These are phyloP conservation scores for Yamadazyma sp. DNA, from an alignment of 1,139 yeast species.

Conservation along the genomic window DNA sequence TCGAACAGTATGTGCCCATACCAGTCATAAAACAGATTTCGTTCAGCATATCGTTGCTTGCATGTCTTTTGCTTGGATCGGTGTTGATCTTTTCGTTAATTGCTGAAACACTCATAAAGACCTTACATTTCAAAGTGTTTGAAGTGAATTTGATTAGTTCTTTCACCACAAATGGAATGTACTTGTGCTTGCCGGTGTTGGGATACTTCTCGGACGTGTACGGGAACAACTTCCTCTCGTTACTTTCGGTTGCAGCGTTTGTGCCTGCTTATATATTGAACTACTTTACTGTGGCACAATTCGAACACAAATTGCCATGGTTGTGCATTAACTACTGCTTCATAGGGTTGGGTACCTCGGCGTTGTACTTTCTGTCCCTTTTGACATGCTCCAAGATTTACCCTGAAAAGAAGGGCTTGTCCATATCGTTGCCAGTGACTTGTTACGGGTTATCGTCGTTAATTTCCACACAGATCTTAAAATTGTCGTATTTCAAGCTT, in stretches of 20 bases:
- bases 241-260: conserved; percentile 62
- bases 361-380: conserved; percentile 74
- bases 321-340: conserved; percentile 40
- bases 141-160: conserved; percentile 80
- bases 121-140: conserved; percentile 61
- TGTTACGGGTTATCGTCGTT: conserved; percentile 82
- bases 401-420: conserved; percentile 72
- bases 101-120: conserved; percentile 64
- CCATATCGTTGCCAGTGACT: conserved; percentile 86
- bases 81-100: conserved; percentile 78
- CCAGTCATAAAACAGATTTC: conserved; percentile 30
- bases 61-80: conserved; percentile 80
- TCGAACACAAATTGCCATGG: conserved; percentile 20
- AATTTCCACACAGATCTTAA: conserved; percentile 57
- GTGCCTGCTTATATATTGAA: conserved; percentile 70
- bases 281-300: conserved; percentile 16
- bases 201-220: conserved; percentile 84
- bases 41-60: conserved; percentile 39
- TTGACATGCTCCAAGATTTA: conserved; percentile 82
- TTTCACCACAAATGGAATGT: conserved; percentile 77
- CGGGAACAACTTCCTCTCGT: conserved; percentile 75
- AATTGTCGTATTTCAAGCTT: conserved; percentile 34
- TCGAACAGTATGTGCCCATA: conserved; percentile 6
- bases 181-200: conserved; percentile 75
- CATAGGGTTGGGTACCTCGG: conserved; percentile 80